Conservation (phyloP, 768 basidiomycete species). For the Suillus discolor region DNA sequence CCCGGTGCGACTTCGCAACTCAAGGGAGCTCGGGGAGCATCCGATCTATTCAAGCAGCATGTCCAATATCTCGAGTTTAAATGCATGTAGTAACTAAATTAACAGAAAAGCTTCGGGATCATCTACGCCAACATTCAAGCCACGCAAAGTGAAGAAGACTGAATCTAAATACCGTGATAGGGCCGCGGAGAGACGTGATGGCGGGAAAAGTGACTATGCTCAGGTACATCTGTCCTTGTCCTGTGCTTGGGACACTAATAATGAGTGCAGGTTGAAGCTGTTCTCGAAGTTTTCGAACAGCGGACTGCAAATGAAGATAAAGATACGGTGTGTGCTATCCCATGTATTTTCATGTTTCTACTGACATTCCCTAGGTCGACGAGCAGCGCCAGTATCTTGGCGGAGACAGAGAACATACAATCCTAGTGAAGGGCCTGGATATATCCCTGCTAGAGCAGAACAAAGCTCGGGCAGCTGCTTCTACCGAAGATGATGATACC, state of each 20-base stretch:
- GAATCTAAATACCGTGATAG: conserved; percentile 70
- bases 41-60: conserved; percentile 1
- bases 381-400: conserved; percentile 78
- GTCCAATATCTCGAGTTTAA: neutral
- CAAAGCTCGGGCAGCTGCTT: conserved; percentile 62
- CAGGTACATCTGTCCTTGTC: conserved; percentile 44
- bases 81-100: conserved; percentile 1
- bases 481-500: conserved; percentile 73
- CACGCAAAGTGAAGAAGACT: conserved; percentile 73
- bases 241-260: conserved; percentile 1
- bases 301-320: conserved; percentile 60
- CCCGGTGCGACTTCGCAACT: conserved; percentile 8
- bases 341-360: neutral
- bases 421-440: conserved; percentile 91
- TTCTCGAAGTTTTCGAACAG: conserved; percentile 82
- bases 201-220: conserved; percentile 72
- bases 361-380: conserved; percentile 55
- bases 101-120: conserved; percentile 51
- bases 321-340: conserved; percentile 48
- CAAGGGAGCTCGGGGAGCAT: conserved; percentile 5
- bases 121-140: conserved; percentile 74
- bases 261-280: conserved; percentile 64
- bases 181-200: conserved; percentile 70
- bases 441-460: conserved; percentile 83
- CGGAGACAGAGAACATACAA: conserved; percentile 82